phyloP scores from a whole-genome alignment of 2,329 filamentous ascomycete species.

The Sclerotinia spermophila region DNA sequence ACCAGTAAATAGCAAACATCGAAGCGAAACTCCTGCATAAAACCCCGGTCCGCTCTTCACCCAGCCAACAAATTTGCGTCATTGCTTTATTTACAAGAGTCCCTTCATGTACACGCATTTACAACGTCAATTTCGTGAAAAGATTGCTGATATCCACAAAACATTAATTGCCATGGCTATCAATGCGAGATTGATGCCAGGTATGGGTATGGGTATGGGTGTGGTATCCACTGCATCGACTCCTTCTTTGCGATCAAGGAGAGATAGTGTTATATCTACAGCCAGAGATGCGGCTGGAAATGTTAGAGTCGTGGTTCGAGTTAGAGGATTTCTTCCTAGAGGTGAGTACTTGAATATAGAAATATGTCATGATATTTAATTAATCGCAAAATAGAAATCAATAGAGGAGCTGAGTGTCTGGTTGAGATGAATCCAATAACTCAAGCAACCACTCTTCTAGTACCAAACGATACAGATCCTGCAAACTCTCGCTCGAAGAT shows the following conservation, averaged over 20 bases:
- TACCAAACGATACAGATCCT: conserved; percentile 57
- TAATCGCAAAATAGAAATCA: conserved; percentile 59
- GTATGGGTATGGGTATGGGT: conserved; percentile 23
- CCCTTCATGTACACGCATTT: conserved; percentile 32
- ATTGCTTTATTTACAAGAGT: conserved; percentile 1
- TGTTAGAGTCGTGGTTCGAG: conserved; percentile 77
- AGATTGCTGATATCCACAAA: conserved; percentile 33
- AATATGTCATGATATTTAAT: background rate
- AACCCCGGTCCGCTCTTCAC: conserved; percentile 6
- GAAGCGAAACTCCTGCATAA: conserved; percentile 2
- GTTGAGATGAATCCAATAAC: conserved; percentile 87
- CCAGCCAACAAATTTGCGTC: conserved; percentile 16
- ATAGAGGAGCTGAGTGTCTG: conserved; percentile 77
- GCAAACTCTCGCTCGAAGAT: conserved; percentile 58
- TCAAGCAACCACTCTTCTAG: conserved; percentile 76
- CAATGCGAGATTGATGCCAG: conserved; percentile 46
- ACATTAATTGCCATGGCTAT: conserved; percentile 41
- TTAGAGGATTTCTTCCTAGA: conserved; percentile 73
- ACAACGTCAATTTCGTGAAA: conserved; percentile 30
- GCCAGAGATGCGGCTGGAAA: conserved; percentile 63
- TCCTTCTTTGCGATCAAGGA: conserved; percentile 70
- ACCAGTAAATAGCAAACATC: background rate
- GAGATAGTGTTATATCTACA: conserved; percentile 58
- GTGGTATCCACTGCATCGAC: conserved; percentile 68
- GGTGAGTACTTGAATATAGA: conserved; percentile 47